These are phyloP conservation scores for Coemansia sp. DNA, from an alignment of 192 early-diverging fungal species.

Conservation along the genomic window DNA sequence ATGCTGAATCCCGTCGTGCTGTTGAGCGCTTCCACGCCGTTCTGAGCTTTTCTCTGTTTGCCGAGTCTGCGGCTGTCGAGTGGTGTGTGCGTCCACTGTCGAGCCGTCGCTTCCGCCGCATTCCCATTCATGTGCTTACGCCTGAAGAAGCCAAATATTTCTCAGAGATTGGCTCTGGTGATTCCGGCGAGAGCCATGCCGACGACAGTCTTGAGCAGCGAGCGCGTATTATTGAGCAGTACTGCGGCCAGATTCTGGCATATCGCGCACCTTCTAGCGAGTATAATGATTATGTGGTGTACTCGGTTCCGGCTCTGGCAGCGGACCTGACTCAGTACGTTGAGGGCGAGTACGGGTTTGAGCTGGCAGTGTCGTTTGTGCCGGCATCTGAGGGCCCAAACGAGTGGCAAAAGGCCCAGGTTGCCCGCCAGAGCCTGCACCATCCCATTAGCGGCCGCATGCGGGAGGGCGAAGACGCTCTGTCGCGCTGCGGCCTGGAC, in stretches of 20 bases:
- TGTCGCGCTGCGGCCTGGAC: slow-evolving; percentile 45
- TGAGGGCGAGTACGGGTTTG: slow-evolving; percentile 48
- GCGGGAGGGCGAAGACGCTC: slow-evolving; percentile 24
- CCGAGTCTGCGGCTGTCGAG: slow-evolving; percentile 17
- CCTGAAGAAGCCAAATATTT: slow-evolving; percentile 26
- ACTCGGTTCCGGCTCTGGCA: slow-evolving; percentile 25
- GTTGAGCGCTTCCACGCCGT: slow-evolving; percentile 22
- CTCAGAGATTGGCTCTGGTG: slow-evolving; percentile 19
- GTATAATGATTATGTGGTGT: slow-evolving; percentile 25
- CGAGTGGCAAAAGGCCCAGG: slow-evolving; percentile 52
- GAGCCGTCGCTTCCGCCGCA: slow-evolving; percentile 14
- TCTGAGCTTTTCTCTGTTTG: slow-evolving; percentile 33
- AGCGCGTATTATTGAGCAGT: slow-evolving; percentile 17
- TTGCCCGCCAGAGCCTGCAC: slow-evolving; percentile 47
- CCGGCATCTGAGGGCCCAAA: slow-evolving; percentile 16
- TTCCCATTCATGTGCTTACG: slow-evolving; percentile 20
- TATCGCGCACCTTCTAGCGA: slow-evolving; percentile 14
- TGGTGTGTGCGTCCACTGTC: slow-evolving; percentile 52
- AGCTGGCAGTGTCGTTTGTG: slow-evolving; percentile 28
- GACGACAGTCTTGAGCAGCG: slow-evolving; percentile 10
- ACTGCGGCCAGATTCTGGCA: slow-evolving; percentile 34
- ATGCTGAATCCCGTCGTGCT: slow-evolving; percentile 24
- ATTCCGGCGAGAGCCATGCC: background rate
- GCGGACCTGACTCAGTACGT: slow-evolving; percentile 42
- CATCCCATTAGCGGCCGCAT: slow-evolving; percentile 24